A percentile compares a stretch with the other conserved stretches of the same genome.
Evolutionary conservation across 2,329 filamentous ascomycete species (phyloP).

Genomic region (Neofusicoccum umdonicola): DNA sequence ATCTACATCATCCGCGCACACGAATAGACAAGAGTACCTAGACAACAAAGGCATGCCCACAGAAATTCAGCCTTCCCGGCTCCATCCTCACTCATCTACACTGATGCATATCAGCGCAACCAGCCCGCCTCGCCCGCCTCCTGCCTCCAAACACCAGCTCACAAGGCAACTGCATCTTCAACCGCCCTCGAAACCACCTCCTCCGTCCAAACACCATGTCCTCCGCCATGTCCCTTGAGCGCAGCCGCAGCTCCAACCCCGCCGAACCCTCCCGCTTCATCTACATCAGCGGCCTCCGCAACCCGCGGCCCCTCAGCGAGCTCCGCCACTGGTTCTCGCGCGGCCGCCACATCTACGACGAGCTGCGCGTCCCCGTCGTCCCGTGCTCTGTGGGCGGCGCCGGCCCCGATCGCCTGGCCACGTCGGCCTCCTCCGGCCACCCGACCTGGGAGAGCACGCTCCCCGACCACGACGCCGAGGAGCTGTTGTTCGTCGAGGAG

Average conservation of each 20-base stretch:
- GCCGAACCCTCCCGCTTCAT: not conserved
- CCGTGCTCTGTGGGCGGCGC: not conserved
- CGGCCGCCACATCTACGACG: constrained; percentile 1
- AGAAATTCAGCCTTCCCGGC: too few relatives aligned
- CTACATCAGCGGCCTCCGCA: not conserved
- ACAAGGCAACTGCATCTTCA: too few relatives aligned
- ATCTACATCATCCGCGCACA: too few relatives aligned
- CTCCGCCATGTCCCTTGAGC: not conserved
- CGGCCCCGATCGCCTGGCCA: not conserved
- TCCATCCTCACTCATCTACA: too few relatives aligned
- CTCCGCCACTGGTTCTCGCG: not conserved
- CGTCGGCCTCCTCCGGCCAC: not conserved
- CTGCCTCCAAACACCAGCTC: too few relatives aligned
- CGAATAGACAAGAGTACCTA: too few relatives aligned
- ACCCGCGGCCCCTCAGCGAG: not conserved
- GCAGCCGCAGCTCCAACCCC: not conserved
- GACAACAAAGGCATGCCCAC: too few relatives aligned
- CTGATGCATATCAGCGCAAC: too few relatives aligned
- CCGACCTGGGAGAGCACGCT: not conserved
- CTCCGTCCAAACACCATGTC: not conserved
- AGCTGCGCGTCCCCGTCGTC: not conserved
- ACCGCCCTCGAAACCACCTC: too few relatives aligned
- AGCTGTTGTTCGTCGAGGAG: not conserved
- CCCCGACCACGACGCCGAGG: too few relatives aligned
- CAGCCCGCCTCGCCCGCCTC: too few relatives aligned